Percentiles rank a stretch among this genome's conserved stretches.
Conservation (phyloP, 495 filamentous ascomycete genomes). For the Aspergillus avenaceus region DNA sequence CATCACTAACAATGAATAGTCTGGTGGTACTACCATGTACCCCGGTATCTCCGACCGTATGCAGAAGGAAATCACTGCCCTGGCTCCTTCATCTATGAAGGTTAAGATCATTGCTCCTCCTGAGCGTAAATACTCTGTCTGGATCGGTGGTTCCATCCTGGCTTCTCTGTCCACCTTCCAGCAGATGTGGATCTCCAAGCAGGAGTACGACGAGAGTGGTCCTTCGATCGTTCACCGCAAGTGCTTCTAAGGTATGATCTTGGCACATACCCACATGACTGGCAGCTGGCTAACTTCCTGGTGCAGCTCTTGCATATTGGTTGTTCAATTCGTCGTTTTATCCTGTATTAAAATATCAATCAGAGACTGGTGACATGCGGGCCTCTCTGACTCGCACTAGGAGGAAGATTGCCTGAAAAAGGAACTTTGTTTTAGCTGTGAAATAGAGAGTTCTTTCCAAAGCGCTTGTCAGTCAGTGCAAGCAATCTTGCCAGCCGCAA, state of each 20-base stretch:
- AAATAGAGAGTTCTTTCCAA: constrained; percentile 41
- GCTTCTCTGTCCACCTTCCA: constrained; percentile 99
- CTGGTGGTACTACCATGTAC: constrained; percentile 99
- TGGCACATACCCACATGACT: background rate
- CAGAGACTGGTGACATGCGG: constrained; percentile 41
- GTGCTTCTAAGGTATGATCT: constrained; percentile 81
- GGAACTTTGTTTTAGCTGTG: constrained; percentile 44
- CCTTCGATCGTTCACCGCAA: constrained; percentile 99
- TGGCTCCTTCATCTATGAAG: constrained; percentile 93
- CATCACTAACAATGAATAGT: constrained; percentile 45
- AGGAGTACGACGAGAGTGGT: constrained; percentile 99
- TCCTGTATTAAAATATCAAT: constrained; percentile 48
- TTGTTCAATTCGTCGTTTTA: constrained; percentile 43
- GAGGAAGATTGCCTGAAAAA: constrained; percentile 46
- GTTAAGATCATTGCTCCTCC: constrained; percentile 76
- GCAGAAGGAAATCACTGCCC: constrained; percentile 99
- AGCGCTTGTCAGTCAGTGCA: constrained; percentile 20
- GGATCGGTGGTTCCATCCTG: constrained; percentile 99
- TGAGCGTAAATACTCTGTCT: constrained; percentile 87
- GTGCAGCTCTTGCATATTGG: constrained; percentile 21
- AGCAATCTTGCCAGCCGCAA: constrained; percentile 12
- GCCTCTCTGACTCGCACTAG: constrained; percentile 45
- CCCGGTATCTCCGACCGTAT: constrained; percentile 99
- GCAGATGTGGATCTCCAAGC: constrained; percentile 99
- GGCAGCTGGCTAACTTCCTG: background rate